phyloP scores from a whole-genome alignment of 108 stramenopile species.

The Nitzschia sp. region DNA sequence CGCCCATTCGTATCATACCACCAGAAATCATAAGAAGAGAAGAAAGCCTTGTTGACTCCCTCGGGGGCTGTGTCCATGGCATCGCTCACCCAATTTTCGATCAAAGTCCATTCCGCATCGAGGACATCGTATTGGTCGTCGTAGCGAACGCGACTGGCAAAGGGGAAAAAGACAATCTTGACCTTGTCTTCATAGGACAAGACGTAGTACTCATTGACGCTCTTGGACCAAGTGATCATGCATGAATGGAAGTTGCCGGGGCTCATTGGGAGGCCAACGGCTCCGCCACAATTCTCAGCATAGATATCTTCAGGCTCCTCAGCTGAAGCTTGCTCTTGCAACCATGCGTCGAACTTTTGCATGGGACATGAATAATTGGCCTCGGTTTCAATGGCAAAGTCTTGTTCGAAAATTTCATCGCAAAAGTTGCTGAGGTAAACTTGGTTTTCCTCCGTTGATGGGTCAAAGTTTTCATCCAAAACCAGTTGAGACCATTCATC shows the following conservation, averaged over 20 bases:
- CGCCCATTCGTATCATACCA: conserved; percentile 49
- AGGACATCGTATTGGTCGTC: conserved; percentile 27
- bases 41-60: conserved; percentile 29
- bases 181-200: conserved; percentile 23
- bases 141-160: conserved; percentile 31
- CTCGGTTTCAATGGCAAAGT: conserved; percentile 32
- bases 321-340: conserved; percentile 30
- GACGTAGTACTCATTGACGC: conserved; percentile 10
- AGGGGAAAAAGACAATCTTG: conserved; percentile 23
- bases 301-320: conserved; percentile 12
- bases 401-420: conserved; percentile 32
- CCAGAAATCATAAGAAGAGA: conserved; percentile 42
- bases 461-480: conserved; percentile 42
- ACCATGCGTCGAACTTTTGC: conserved; percentile 44
- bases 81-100: conserved; percentile 40
- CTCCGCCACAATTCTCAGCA: conserved; percentile 35
- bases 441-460: conserved; percentile 33
- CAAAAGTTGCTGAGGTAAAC: conserved; percentile 43
- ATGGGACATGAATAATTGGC: conserved; percentile 39
- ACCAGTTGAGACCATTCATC: conserved; percentile 41
- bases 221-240: conserved; percentile 30
- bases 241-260: conserved; percentile 35
- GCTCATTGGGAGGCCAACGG: conserved; percentile 39
- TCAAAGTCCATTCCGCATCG: conserved; percentile 42
- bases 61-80: conserved; percentile 27